A percentile compares a stretch with the other conserved stretches of the same genome.
Conservation (phyloP, 345 rosid genomes). For the Pugionium cornutum region DNA sequence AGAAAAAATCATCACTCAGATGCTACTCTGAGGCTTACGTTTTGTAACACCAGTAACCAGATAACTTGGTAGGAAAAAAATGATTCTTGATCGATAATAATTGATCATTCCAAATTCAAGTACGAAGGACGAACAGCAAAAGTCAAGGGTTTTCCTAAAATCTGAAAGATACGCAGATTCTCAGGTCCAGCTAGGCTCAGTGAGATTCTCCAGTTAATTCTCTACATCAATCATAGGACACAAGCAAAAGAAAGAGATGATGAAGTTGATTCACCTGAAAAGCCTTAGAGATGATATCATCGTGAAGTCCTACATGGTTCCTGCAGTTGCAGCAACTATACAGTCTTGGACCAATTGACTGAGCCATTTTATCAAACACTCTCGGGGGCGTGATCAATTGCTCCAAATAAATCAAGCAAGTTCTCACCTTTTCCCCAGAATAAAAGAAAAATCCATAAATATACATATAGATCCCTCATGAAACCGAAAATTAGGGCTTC, state of each 20-base stretch:
- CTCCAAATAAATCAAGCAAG: conserved; percentile 2
- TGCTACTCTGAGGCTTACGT: conserved; percentile 1
- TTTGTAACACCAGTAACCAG: neutral
- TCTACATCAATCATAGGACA: neutral
- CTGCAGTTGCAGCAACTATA: conserved; percentile 87
- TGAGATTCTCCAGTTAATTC: conserved; percentile 5
- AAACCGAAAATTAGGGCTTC: conserved; percentile 16
- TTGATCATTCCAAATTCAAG: neutral
- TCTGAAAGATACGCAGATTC: conserved; percentile 2
- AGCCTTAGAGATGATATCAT: conserved; percentile 87
- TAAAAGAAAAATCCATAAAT: neutral
- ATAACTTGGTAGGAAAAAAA: neutral
- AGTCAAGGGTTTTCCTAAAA: conserved; percentile 10
- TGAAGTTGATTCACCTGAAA: conserved; percentile 69
- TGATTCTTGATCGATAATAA: conserved; percentile 11
- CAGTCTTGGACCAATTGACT: conserved; percentile 68
- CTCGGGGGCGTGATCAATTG: too few species aligned
- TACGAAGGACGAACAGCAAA: neutral
- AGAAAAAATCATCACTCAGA: neutral
- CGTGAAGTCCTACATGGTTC: conserved; percentile 83
- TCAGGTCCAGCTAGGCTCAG: neutral
- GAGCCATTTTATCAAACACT: conserved; percentile 55
- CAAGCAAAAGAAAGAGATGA: neutral
- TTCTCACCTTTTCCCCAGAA: conserved; percentile 24
- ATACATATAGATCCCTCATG: conserved; percentile 1